Evolutionary conservation across 768 basidiomycete genomes (phyloP).

Genomic region (Russula olivacea): DNA sequence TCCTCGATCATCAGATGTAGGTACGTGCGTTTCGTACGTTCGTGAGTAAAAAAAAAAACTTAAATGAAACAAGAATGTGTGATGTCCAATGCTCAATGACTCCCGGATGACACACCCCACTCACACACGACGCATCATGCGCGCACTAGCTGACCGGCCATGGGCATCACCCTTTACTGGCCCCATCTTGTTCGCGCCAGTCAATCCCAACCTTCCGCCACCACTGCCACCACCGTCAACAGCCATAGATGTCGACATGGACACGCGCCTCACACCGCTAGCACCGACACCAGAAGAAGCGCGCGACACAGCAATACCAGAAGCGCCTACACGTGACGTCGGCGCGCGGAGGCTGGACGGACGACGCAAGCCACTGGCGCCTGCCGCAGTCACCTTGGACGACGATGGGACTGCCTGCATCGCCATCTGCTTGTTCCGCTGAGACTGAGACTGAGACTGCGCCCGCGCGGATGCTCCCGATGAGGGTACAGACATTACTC

Average conservation of each 20-base stretch:
- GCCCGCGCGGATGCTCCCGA: background rate
- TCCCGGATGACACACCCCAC: too few species aligned
- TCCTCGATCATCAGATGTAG: constrained; percentile 8
- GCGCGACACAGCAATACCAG: background rate
- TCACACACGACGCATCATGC: constrained; percentile 16
- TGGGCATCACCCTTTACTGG: background rate
- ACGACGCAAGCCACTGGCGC: background rate
- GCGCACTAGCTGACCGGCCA: background rate
- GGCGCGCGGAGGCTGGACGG: constrained; percentile 11
- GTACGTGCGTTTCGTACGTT: constrained; percentile 2
- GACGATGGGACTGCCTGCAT: background rate
- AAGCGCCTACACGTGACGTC: background rate
- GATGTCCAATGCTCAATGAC: background rate
- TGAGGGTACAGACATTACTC: background rate
- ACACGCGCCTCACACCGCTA: background rate
- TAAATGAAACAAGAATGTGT: constrained; percentile 6
- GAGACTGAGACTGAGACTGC: background rate
- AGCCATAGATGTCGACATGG: background rate
- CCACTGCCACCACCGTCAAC: background rate
- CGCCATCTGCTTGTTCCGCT: background rate
- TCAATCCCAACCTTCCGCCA: background rate
- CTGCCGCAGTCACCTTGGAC: background rate
- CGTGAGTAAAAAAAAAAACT: constrained; percentile 12
- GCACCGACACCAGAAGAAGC: background rate
- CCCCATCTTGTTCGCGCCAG: background rate